These are phyloP conservation scores for Trebouxiophyceae sp. DNA, from an alignment of 163 green algal species.

Conservation along the genomic window DNA sequence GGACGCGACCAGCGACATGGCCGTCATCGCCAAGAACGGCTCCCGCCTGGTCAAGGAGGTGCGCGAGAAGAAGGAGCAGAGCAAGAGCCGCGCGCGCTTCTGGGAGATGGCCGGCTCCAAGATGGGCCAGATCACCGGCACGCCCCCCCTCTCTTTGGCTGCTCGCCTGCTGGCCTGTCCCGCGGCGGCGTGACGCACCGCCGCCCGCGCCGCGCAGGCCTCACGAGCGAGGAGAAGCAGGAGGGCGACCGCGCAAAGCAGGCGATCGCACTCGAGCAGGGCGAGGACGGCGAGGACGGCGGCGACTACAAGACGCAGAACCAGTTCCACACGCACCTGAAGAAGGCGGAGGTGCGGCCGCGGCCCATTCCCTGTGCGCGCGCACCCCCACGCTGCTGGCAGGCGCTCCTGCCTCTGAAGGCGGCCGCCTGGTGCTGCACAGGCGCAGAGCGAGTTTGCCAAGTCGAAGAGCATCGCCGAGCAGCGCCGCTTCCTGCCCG, in stretches of 20 bases:
- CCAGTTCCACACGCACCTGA: constrained; percentile 81
- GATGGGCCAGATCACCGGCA: constrained; percentile 86
- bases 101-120: constrained; percentile 96
- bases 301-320: constrained; percentile 33
- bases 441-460: constrained; percentile 70
- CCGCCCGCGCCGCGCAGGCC: constrained; percentile 33
- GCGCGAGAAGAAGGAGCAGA: constrained; percentile 85
- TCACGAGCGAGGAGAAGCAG: constrained; percentile 72
- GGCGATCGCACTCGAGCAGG: constrained; percentile 34
- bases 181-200: neutral
- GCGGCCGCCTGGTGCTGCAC: neutral
- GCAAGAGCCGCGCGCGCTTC: constrained; percentile 86
- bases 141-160: no score
- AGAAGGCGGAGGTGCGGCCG: constrained; percentile 60
- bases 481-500: constrained; percentile 87
- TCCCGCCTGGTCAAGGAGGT: constrained; percentile 48
- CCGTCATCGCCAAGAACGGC: constrained; percentile 74
- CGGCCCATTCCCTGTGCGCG: no score
- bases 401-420: no score
- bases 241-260: constrained; percentile 47
- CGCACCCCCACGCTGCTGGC: no score
- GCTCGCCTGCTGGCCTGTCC: no score
- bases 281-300: constrained; percentile 20
- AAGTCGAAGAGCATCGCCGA: constrained; percentile 82
- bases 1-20: constrained; percentile 95